Conservation (phyloP, 192 early-diverging fungal species). For the Rhizoclosmatium sp. region DNA sequence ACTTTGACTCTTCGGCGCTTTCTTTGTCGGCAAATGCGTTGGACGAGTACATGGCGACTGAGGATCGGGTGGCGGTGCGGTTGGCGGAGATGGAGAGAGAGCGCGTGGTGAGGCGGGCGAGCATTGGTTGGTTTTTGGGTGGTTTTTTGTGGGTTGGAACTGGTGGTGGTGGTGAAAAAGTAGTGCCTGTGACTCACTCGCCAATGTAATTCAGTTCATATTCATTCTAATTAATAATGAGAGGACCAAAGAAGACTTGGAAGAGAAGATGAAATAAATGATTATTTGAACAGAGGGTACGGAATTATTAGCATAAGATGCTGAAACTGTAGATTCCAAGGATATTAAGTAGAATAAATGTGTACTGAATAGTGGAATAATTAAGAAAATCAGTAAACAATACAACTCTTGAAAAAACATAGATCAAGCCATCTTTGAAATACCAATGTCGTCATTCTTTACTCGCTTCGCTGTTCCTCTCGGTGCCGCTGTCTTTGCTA, state of each 20-base stretch:
- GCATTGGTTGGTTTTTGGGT: background rate
- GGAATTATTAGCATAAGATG: background rate
- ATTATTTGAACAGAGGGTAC: background rate
- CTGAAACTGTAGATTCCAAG: background rate
- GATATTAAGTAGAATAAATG: background rate
- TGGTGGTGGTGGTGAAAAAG: background rate
- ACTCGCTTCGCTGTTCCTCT: background rate
- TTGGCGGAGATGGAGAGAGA: background rate
- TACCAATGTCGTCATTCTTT: background rate
- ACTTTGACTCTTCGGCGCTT: conserved; percentile 14
- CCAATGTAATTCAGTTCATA: background rate
- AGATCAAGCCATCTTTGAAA: background rate
- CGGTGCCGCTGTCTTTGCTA: background rate
- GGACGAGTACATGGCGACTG: conserved; percentile 19
- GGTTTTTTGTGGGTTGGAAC: background rate
- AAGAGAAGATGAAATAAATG: background rate
- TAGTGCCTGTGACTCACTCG: background rate
- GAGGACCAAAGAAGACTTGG: background rate
- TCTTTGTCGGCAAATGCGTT: conserved; percentile 23
- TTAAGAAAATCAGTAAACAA: background rate
- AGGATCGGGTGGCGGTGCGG: background rate
- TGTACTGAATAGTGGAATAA: background rate
- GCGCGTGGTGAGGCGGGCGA: background rate
- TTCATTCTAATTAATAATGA: background rate
- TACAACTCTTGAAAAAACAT: background rate